Base-by-base conservation (phyloP, 352 stramenopile species). In the Phytophthora crassamura region DNA sequence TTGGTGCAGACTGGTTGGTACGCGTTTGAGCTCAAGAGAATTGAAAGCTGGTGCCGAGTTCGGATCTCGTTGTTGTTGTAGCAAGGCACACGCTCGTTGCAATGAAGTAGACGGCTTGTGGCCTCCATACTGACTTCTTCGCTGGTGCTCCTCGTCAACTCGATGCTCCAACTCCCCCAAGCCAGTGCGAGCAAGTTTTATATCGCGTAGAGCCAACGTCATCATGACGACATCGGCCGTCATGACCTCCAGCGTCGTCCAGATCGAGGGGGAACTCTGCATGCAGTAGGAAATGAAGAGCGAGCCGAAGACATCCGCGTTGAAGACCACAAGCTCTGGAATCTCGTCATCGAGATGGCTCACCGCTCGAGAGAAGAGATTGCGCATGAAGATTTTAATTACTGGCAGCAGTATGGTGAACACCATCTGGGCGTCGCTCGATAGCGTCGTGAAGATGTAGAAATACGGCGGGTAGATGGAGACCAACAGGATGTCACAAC, bases 271-370 rank as follows among this genome's bases (percentile, higher is more conserved):
- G 18, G 53, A 54, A 11, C 47, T 73, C 18, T 64, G 64, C 51
- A 69, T 64, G 22, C 64, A 68, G 14, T 64, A 69, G 0, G 58
- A 45, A 7, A 72, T 22, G 39, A 68, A 68, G 8, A 72, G 39
- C 36, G 64, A 36, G 22, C 49, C 63, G n/a, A 72, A 72, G 8
- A 72, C 39, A 12, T 71, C 49, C 4, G 32, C 55, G 36, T 67
- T 71, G 20, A 70, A 55, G 10, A 65, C 55, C 11, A 70, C 48
- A 7, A 59, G 16, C 40, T 60, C 62, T 14, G 56, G 53, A 8
- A 57, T 61, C 18, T 71, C 56, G 20, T 71, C 56, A 9, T 47
- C 25, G 0, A 71, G 30, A 25, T 57, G 35, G 4, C 18, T 25
- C 4, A 61, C 55, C 3, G 47, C 38, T 9, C 52, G 32, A 6